Evolutionary conservation across 768 basidiomycete species (phyloP).

Genomic region (Tulasnella sp.): DNA sequence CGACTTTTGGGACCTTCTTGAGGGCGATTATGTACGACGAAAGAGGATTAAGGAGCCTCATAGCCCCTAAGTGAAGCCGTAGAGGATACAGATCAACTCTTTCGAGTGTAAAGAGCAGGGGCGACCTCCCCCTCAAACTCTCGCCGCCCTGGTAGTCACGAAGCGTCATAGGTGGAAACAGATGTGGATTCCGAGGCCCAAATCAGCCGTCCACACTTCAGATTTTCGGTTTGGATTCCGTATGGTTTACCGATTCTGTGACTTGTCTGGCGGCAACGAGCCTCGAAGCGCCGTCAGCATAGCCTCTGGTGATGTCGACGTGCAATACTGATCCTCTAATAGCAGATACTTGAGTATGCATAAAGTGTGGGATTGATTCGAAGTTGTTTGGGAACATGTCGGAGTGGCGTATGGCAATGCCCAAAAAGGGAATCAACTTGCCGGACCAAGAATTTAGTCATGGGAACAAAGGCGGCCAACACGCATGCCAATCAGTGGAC

Average conservation of each 20-base stretch:
- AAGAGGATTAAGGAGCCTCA: not conserved
- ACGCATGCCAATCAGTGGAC: not conserved
- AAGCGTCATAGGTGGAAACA: too few relatives aligned
- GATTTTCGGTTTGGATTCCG: too few relatives aligned
- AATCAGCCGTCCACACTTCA: not conserved
- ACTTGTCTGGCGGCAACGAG: not conserved
- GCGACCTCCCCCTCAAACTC: not conserved
- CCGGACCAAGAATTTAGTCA: not conserved
- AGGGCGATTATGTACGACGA: not conserved
- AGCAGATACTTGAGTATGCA: not conserved
- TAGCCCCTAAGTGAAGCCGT: not conserved
- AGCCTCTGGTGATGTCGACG: not conserved
- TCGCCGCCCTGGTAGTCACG: not conserved
- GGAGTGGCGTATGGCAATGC: not conserved
- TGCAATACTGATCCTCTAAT: not conserved
- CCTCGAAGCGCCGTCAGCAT: not conserved
- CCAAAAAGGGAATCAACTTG: not conserved
- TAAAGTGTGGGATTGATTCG: not conserved
- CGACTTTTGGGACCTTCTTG: not conserved
- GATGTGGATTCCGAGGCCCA: not conserved
- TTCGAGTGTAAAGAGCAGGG: not conserved
- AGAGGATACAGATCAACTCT: not conserved
- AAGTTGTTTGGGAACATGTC: not conserved
- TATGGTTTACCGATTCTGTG: not conserved
- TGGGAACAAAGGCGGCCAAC: not conserved